Conservation (phyloP, 768 basidiomycete genomes). For the Agrocybe chaxingu region DNA sequence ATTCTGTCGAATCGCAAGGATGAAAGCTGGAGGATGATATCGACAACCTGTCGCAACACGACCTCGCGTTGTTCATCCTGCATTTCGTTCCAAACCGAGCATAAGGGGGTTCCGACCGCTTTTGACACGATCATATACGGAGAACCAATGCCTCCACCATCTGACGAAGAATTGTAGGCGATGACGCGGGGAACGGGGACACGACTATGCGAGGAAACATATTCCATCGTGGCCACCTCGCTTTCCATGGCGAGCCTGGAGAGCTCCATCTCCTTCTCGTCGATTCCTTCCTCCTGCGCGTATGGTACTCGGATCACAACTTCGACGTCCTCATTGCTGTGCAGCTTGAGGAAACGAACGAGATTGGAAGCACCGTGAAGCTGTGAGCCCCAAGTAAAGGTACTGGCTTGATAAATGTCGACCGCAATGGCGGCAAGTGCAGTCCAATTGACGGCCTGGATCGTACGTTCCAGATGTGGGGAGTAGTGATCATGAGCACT, state of each 20-base stretch:
- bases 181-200: conserved; percentile 1
- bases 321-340: no score
- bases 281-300: no score
- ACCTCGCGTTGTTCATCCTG: not conserved
- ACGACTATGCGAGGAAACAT: not conserved
- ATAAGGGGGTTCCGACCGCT: conserved; percentile 1
- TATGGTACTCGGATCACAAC: no score
- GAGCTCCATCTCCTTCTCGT: no score
- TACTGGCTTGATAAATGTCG: no score
- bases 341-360: no score
- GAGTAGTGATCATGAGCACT: no score
- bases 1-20: conserved; percentile 4
- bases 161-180: not conserved
- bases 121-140: conserved; percentile 2
- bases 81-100: conserved; percentile 3
- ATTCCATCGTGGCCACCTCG: conserved; percentile 9
- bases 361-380: no score
- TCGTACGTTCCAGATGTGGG: no score
- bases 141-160: not conserved
- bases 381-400: no score
- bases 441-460: no score
- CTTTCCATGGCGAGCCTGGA: not conserved
- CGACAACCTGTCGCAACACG: conserved; percentile 5
- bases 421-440: no score
- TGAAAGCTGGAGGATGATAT: conserved; percentile 6